Base-by-base conservation (phyloP, 306 rosid genomes). In the Dryas drummondii region DNA sequence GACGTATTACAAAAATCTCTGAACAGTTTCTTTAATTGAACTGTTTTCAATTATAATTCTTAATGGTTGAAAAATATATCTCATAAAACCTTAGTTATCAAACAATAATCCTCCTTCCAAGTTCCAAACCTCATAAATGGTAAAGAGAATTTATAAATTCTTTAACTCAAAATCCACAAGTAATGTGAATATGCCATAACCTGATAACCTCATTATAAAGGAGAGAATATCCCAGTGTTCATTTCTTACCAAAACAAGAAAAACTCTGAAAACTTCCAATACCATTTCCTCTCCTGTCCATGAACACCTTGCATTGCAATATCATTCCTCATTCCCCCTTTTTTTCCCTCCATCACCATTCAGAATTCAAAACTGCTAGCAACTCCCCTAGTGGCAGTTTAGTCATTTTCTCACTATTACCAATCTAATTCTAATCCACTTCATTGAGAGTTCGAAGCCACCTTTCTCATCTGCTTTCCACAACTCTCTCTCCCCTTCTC, bases 371-470 rank as follows among this genome's bases (percentile, higher is more conserved):
- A 79, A 79, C 48, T 51, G 42, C 26, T 3, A 9, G 68, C 58
- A 58, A 72, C 76, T 72, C 46, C 32, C 50, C 5, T 73, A 80
- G 87, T 85, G 94, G 93, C 84, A 87, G 83, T 91, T 87, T 75
- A 44, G 97, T 91, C 90, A 88, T 84, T 88, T 82, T 59, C 1
- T n/a, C 49, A 76, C 79, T 76, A 42, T 73, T 77, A 45, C 75
- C 82, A 40, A 74, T 80, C 86, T 32, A 71, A 4, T 15, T 48
- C 50, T 9, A 27, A 74, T 82, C 87, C 87, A 64, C 76, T 82
- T 78, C 84, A 68, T 76, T 51, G 82, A 74, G 37, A 32, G 37
- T 32, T 32, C 80, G 73, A 75, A 75, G 80, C 70, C 83, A 77
- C 82, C 80, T 77, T 82, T 82, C 72, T 58, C 67, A 66, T 75